A percentile compares a stretch with the other conserved stretches of the same genome.
Evolutionary conservation across 495 filamentous ascomycete genomes (phyloP).

Genomic region (Xylaria venustula): DNA sequence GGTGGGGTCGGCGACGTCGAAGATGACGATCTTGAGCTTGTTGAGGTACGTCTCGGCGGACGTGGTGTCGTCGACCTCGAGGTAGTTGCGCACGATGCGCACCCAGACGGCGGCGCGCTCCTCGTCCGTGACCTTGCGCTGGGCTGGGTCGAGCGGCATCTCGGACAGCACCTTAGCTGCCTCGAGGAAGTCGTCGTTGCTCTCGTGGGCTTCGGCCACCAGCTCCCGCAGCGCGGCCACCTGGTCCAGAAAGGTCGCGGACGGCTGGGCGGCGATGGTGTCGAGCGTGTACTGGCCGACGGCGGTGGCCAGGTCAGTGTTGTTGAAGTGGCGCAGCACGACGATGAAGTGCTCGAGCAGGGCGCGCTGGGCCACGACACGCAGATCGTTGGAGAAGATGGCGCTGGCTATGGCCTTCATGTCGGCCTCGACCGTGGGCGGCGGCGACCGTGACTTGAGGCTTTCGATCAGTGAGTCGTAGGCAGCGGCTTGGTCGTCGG

Average conservation of each 20-base stretch:
- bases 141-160: conserved; percentile 83
- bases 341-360: conserved; percentile 67
- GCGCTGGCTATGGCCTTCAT: conserved; percentile 67
- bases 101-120: conserved; percentile 84
- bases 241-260: conserved; percentile 74
- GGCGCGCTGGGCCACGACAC: conserved; percentile 71
- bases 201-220: conserved; percentile 80
- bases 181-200: conserved; percentile 72
- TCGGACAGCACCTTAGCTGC: conserved; percentile 77
- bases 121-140: conserved; percentile 74
- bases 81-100: conserved; percentile 88
- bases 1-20: conserved; percentile 68
- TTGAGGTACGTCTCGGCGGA: conserved; percentile 84
- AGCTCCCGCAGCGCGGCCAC: conserved; percentile 77
- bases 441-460: conserved; percentile 57
- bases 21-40: conserved; percentile 86
- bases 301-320: conserved; percentile 62
- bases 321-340: conserved; percentile 53
- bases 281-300: conserved; percentile 68
- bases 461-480: conserved; percentile 67
- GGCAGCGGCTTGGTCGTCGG: conserved; percentile 54
- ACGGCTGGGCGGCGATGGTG: conserved; percentile 58
- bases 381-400: conserved; percentile 63
- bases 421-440: conserved; percentile 57
- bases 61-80: conserved; percentile 91